Evolutionary conservation across 495 filamentous ascomycete species (phyloP), one percentile per base, ranked within the genome.

Genomic region (Hypoxylon fragiforme): DNA sequence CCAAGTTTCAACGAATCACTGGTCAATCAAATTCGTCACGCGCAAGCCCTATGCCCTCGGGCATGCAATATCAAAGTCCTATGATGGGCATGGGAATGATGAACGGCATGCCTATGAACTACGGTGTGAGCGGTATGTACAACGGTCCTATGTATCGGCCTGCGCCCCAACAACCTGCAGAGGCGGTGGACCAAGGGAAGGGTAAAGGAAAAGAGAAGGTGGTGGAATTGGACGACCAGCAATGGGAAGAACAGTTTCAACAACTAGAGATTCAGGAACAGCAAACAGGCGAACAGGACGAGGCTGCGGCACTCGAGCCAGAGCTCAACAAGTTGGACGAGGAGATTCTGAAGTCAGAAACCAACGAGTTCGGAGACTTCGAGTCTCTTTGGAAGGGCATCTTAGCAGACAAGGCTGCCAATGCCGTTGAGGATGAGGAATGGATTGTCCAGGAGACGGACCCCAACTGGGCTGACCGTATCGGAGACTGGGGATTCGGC

Each of bases 161-260:
- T 40, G 77, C 79, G 44, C 77, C 79, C 37, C 79, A 75, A 63
- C 70, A 69, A 57, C 73, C 62, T 57, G 69, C 58, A 58, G 74
- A 57, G 63, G 68, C 70, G 35, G 49, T 57, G 22, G 53, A 63
- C 7, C 69, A 76, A 44, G 67, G 70, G 19, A 74, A 81, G 57
- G 87, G 80, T 20, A 97, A 97, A 72, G 92, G 91, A 26, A 97
- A 96, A 70, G 87, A 81, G 3, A 85, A 91, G 60, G 86, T 98
- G 74, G 83, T 96, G 3, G 95, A 97, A 74, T 81, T 97, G 19
- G 90, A 96, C 64, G 91, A 97, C 52, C 79, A 85, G 60, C 86
- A 94, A 50, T 99, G 95, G 94, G 94, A 97, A 73, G 86, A 87
- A 53, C 91, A 97, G 66, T 99, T 99, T 66, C 85, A 86, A 36